Conservation (phyloP, 2,329 filamentous ascomycete species). For the Nigrospora sphaerica region DNA sequence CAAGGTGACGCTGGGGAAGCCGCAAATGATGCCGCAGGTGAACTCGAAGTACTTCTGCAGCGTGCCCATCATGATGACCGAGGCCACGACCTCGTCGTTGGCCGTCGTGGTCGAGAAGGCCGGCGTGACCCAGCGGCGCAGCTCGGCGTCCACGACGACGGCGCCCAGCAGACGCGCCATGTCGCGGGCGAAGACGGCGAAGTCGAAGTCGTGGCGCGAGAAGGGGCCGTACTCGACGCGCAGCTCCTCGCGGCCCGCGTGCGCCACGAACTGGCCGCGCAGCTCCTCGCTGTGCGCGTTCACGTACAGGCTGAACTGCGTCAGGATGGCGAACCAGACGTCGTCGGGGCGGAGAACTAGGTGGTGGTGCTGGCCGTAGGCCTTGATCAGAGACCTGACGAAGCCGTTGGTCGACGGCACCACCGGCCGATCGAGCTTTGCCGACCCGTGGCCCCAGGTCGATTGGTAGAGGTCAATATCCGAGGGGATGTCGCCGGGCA, state of each 20-base stretch:
- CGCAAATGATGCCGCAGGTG: slow-evolving; percentile 25
- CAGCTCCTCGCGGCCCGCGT: slow-evolving; percentile 27
- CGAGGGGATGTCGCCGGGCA: not conserved
- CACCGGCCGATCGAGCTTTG: not conserved
- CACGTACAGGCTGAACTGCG: slow-evolving; percentile 38
- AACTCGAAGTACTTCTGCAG: slow-evolving; percentile 42
- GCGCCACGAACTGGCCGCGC: slow-evolving; percentile 31
- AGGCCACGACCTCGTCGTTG: slow-evolving; percentile 32
- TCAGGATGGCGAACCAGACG: slow-evolving; percentile 43
- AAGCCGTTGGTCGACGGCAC: not conserved
- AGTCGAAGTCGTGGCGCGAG: not conserved
- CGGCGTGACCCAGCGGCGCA: slow-evolving; percentile 42
- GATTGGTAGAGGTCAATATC: not conserved
- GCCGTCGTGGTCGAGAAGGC: slow-evolving; percentile 42
- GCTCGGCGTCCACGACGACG: slow-evolving; percentile 6
- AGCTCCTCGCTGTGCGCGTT: slow-evolving; percentile 39
- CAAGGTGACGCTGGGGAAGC: slow-evolving; percentile 44
- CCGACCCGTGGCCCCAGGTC: not conserved
- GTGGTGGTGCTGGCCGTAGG: not conserved
- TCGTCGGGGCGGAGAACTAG: slow-evolving; percentile 27
- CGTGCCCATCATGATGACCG: slow-evolving; percentile 43
- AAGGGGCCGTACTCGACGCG: not conserved
- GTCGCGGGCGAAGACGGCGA: slow-evolving; percentile 17
- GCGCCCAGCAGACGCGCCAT: not conserved
- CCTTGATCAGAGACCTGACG: not conserved